A percentile compares a stretch with the other conserved stretches of the same genome.
Evolutionary conservation across 257 asterid species (phyloP).

Genomic region (Leonotis leonurus): DNA sequence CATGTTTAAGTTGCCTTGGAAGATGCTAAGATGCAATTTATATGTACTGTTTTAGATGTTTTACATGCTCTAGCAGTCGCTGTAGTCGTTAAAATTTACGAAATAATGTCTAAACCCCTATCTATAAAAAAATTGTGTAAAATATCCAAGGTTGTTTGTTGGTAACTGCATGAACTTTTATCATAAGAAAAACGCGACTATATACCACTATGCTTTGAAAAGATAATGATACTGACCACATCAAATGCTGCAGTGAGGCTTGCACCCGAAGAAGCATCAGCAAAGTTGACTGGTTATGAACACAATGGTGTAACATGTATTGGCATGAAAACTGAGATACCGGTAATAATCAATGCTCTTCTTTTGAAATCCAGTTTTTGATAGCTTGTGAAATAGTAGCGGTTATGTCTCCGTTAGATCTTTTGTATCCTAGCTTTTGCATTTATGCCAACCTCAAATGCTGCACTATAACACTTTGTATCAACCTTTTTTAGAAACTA

Average conservation of each 20-base stretch:
- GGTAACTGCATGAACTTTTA: not conserved
- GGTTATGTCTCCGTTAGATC: not conserved
- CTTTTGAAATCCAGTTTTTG: slow-evolving; percentile 7
- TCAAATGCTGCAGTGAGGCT: slow-evolving; percentile 67
- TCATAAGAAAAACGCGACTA: not conserved
- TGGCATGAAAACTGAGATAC: slow-evolving; percentile 86
- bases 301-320: slow-evolving; percentile 85
- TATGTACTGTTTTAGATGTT: not conserved
- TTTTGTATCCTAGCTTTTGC: not conserved
- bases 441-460: not conserved
- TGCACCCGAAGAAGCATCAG: slow-evolving; percentile 77
- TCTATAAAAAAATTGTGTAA: not conserved
- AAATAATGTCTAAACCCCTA: not conserved
- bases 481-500: not conserved
- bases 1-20: not conserved
- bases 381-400: slow-evolving; percentile 9
- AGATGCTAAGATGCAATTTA: not conserved
- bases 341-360: slow-evolving; percentile 37
- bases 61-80: not conserved
- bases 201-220: slow-evolving; percentile 12
- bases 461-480: not conserved
- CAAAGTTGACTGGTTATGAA: slow-evolving; percentile 63
- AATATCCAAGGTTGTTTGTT: not conserved
- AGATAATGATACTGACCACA: slow-evolving; percentile 17
- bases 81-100: too few species aligned